Conservation (phyloP, 345 rosid genomes). For the Gossypium stocksii region DNA sequence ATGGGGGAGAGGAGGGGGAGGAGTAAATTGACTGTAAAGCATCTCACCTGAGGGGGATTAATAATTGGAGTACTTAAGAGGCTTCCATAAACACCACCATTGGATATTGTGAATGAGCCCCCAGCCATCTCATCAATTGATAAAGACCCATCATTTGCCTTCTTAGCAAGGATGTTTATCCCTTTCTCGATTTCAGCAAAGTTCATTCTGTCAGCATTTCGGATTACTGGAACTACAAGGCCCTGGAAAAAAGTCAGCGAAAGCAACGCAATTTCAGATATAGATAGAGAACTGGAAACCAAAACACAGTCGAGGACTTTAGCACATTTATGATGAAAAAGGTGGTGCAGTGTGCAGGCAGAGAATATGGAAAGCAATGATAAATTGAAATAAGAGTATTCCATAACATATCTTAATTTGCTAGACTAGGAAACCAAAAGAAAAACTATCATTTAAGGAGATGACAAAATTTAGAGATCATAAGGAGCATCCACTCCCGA, state of each 20-base stretch:
- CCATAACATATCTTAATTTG: not conserved
- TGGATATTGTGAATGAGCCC: slow-evolving; percentile 84
- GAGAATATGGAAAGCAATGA: not conserved
- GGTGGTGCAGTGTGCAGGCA: not conserved
- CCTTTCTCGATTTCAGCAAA: slow-evolving; percentile 89
- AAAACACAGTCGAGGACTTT: not conserved
- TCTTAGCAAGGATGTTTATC: slow-evolving; percentile 81
- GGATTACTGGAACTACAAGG: slow-evolving; percentile 81
- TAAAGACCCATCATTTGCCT: slow-evolving; percentile 82
- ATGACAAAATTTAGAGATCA: not conserved
- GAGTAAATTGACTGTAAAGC: not conserved
- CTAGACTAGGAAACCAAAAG: not conserved
- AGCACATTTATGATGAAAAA: not conserved
- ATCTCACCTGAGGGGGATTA: slow-evolving; percentile 90
- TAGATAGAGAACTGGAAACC: not conserved
- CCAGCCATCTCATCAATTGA: slow-evolving; percentile 99
- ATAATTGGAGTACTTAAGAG: slow-evolving; percentile 97
- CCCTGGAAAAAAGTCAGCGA: slow-evolving; percentile 39
- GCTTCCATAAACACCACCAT: slow-evolving; percentile 91
- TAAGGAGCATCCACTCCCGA: not conserved
- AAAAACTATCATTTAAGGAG: not conserved
- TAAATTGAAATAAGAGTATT: not conserved
- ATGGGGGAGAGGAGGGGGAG: too few species aligned
- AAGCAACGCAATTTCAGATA: not conserved
- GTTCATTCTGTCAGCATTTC: slow-evolving; percentile 65